phyloP scores from a whole-genome alignment of 2,329 filamentous ascomycete species.

The Fusarium siculi region DNA sequence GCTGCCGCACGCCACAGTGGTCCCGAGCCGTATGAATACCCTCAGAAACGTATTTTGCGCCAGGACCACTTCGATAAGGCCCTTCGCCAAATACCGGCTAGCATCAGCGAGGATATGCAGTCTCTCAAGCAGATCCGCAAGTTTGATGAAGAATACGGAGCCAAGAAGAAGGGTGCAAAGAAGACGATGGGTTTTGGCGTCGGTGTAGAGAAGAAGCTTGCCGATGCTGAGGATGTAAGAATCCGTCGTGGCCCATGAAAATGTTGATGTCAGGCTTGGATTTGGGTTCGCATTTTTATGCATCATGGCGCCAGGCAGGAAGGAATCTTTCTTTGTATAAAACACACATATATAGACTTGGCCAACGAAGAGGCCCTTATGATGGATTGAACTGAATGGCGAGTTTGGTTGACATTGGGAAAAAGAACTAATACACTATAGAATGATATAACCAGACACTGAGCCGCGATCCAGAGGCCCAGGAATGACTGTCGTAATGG shows the following conservation, averaged over 20 bases:
- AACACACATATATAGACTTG: constrained; percentile 35
- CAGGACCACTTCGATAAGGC: constrained; percentile 84
- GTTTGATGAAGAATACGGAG: constrained; percentile 95
- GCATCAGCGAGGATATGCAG: constrained; percentile 93
- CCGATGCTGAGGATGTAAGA: constrained; percentile 57
- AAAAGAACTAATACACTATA: not conserved
- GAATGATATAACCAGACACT: not conserved
- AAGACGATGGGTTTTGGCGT: constrained; percentile 70
- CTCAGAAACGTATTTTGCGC: constrained; percentile 65
- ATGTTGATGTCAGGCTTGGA: not conserved
- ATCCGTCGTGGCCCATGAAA: constrained; percentile 49
- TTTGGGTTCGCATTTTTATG: constrained; percentile 1
- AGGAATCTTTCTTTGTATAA: constrained; percentile 15
- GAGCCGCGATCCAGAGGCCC: not conserved
- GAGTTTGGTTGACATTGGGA: not conserved
- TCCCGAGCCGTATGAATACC: constrained; percentile 66
- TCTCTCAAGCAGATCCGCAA: constrained; percentile 87
- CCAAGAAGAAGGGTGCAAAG: constrained; percentile 74
- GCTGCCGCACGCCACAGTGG: constrained; percentile 52
- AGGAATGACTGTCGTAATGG: not conserved
- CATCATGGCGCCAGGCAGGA: constrained; percentile 13
- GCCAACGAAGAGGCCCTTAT: constrained; percentile 5
- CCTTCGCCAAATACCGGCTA: constrained; percentile 88
- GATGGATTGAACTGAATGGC: not conserved
- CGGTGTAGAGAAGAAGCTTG: constrained; percentile 48